Conservation (phyloP, 805 yeast species). For the Lachancea quebecensis region DNA sequence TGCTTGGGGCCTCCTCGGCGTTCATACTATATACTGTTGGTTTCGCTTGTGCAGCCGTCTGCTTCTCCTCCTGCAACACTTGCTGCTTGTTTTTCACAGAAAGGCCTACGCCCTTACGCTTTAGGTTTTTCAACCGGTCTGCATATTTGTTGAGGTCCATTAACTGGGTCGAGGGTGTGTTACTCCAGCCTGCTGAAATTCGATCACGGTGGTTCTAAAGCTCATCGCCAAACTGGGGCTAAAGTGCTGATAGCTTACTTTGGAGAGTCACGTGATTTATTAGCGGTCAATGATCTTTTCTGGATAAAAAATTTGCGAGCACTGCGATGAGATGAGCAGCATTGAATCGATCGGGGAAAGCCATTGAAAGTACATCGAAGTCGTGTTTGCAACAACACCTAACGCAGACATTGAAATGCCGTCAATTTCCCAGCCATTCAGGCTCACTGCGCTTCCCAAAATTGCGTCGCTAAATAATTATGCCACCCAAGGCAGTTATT, state of each 20-base stretch:
- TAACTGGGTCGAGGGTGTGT: not conserved
- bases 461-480: conserved; percentile 24
- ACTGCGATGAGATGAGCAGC: conserved; percentile 1
- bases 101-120: conserved; percentile 14
- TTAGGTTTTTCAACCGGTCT: conserved; percentile 15
- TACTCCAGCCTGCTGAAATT: too few species aligned
- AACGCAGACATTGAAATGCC: conserved; percentile 17
- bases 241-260: too few species aligned
- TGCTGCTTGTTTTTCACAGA: conserved; percentile 20
- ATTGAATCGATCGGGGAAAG: too few species aligned
- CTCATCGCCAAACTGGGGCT: too few species aligned
- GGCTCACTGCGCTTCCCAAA: conserved; percentile 30
- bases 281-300: not conserved
- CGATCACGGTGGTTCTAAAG: too few species aligned
- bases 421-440: conserved; percentile 31
- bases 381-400: not conserved
- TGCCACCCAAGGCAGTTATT: conserved; percentile 17
- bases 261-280: not conserved
- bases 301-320: conserved; percentile 3
- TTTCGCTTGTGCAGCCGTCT: conserved; percentile 9
- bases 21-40: conserved; percentile 24
- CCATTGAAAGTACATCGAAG: too few species aligned
- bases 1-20: conserved; percentile 4
- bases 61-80: conserved; percentile 12
- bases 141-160: conserved; percentile 12